Evolutionary conservation across 1,284 basidiomycete species (phyloP).

Genomic region (Microbotryum intermedium): DNA sequence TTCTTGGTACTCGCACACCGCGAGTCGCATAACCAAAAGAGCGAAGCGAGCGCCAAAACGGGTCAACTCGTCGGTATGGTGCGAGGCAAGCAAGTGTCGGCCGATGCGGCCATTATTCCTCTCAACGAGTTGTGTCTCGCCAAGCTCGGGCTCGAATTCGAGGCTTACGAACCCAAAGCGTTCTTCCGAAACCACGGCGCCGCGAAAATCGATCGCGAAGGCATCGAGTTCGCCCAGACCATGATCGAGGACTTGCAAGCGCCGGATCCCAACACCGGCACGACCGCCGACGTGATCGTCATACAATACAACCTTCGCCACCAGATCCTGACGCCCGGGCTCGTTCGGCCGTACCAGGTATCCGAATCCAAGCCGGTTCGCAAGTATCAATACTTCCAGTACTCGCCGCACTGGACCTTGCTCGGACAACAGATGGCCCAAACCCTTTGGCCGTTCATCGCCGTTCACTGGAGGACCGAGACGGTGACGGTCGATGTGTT

Average conservation of each 20-base stretch:
- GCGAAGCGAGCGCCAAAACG: constrained; percentile 9
- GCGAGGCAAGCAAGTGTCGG: constrained; percentile 2
- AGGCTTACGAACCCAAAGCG: constrained; percentile 12
- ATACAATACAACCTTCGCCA: constrained; percentile 32
- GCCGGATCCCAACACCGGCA: no score
- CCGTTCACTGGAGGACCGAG: constrained; percentile 35
- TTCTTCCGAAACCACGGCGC: constrained; percentile 4
- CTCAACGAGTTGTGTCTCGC: constrained; percentile 23
- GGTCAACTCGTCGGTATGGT: constrained; percentile 27
- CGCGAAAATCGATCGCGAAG: constrained; percentile 7
- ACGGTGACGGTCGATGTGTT: constrained; percentile 26
- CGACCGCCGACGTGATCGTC: constrained; percentile 25
- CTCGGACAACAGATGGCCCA: constrained; percentile 25
- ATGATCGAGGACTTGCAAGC: constrained; percentile 1
- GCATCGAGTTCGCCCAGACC: constrained; percentile 15
- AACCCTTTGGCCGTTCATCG: constrained; percentile 27
- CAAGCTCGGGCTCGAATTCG: constrained; percentile 22
- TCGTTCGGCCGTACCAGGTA: background rate
- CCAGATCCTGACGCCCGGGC: constrained; percentile 20
- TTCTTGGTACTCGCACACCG: constrained; percentile 21
- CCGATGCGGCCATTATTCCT: constrained; percentile 2
- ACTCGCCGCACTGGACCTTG: constrained; percentile 29
- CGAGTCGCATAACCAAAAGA: background rate
- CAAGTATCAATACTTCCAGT: constrained; percentile 30
- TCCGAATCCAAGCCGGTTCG: constrained; percentile 1